Base-by-base conservation (phyloP, 352 stramenopile species). In the Globisporangium orthogonon region DNA sequence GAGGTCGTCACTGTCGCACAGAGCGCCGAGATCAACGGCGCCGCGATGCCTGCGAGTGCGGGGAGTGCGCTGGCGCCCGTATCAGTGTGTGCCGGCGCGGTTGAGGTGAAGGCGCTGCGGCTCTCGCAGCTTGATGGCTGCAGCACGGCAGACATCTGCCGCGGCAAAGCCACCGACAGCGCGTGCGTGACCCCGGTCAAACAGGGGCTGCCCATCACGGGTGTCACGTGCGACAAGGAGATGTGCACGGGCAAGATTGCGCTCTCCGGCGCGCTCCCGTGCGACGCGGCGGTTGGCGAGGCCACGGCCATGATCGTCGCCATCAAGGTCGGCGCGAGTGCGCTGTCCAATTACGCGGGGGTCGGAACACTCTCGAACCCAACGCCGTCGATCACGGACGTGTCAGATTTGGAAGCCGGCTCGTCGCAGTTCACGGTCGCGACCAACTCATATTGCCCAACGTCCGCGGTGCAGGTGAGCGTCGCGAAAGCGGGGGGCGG, bases 121-220 rank as follows among this genome's bases (percentile, higher is more conserved):
- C 72, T 94, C 33, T 92, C 82, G 35, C 59, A 44, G 23, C 49
- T 78, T 1, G 64, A 66, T 3, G 70, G 58, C 17, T 94, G 84
- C 61, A 92, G 89, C 56, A 55, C 66, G 9, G 80, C 71, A 0
- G 56, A 81, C 48, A 54, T 91, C 1, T 94, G 84, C 49, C 66
- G 64, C 17, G 84, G 84, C 5, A 67, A 71, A 0, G 37, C 56
- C 2, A 62, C 59, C 2, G 79, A 82, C 59, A 74, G 69, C 18
- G 57, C 61, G 33, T 94, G 83, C 46, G 67, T 71, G 3, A 73
- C 69, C 31, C 46, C 73, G 28, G 18, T 90, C 18, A 65, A 72
- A 46, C 61, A 67, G 23, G 53, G 59, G 0, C 54, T 70, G 15
- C 28, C 71, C 23, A 53, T 91, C 15, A 56, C 51, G 5, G 55